Base-by-base conservation (phyloP, 345 rosid species). In the Excoecaria agallocha region DNA sequence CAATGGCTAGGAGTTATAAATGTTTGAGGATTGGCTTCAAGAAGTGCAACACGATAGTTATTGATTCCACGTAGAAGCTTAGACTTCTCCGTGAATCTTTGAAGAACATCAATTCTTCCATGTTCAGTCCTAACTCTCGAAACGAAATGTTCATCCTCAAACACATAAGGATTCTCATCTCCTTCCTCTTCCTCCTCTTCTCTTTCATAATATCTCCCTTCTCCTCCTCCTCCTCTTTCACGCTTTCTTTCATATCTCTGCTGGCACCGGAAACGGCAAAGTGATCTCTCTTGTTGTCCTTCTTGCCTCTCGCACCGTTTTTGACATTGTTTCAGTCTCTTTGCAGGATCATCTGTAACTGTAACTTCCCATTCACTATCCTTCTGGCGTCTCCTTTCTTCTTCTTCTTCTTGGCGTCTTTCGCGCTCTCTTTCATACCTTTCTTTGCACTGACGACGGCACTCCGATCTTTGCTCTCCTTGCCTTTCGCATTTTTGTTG, bases 251-350 rank as follows among this genome's bases (percentile, higher is more conserved):
- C 75, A 39, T 20, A 72, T 30, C 5, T 66, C 80, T 66, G 25
- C 63, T 49, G 79, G 76, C 89, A 88, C 71, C 56, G 75, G 0
- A 63, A 7, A 5, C 77, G 74, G 50, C 86, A 83, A 37, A 86
- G 67, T 7, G 74, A 68, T 76, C 55, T 74, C 46, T 45, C 41
- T 67, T 59, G 48, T 67, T 59, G 48, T 70, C 59, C 78, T 11
- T 68, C 62, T 59, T 50, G 66, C 4, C 74, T 38, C 46, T 66
- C 77, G 71, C 90, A 84, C 49, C 68, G 74, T 66, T 41, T n/a
- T 77, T 54, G 78, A 81, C 89, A 88, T 39, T 63, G 66, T 15
- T 48, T 59, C 59, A 83, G 54, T 45, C n/a, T 76, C 79, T 70
- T 68, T 60, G 70, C 39, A 19, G 68, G 56, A n/a, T 74, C 79